Conservation (phyloP, 1,139 yeast species). For the Torulaspora pretoriensis region DNA sequence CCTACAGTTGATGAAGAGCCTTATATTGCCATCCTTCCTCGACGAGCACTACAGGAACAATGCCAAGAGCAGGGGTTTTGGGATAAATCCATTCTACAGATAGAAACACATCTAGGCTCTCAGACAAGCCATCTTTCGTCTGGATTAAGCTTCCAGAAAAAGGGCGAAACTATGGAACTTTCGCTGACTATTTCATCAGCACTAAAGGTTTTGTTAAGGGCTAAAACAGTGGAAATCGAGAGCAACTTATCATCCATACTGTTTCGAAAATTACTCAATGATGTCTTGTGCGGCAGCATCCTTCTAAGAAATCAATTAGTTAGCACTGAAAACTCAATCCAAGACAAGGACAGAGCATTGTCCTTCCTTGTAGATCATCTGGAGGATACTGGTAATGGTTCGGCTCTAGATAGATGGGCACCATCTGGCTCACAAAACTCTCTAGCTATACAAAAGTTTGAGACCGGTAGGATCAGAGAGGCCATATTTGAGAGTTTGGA, state of each 20-base stretch:
- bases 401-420: conserved; percentile 30
- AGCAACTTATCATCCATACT: not conserved
- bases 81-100: conserved; percentile 16
- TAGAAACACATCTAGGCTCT: conserved; percentile 5
- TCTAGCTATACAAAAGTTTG: conserved; percentile 15
- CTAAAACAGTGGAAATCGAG: not conserved
- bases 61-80: conserved; percentile 16
- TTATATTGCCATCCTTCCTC: conserved; percentile 9
- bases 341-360: conserved; percentile 22
- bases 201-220: conserved; percentile 6
- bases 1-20: conserved; percentile 9
- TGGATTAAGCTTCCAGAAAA: conserved; percentile 3
- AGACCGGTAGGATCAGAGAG: conserved; percentile 2
- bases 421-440: conserved; percentile 29
- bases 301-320: conserved; percentile 3
- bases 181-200: conserved; percentile 7
- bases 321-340: conserved; percentile 8
- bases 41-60: conserved; percentile 12
- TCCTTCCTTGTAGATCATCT: conserved; percentile 28
- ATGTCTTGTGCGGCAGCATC: conserved; percentile 5
- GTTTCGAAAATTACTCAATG: conserved; percentile 7
- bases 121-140: conserved; percentile 1
- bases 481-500: conserved; percentile 6
- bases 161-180: conserved; percentile 1
- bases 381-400: conserved; percentile 25